Evolutionary conservation across 495 filamentous ascomycete species (phyloP).

Genomic region (Podospora pseudoanserina): DNA sequence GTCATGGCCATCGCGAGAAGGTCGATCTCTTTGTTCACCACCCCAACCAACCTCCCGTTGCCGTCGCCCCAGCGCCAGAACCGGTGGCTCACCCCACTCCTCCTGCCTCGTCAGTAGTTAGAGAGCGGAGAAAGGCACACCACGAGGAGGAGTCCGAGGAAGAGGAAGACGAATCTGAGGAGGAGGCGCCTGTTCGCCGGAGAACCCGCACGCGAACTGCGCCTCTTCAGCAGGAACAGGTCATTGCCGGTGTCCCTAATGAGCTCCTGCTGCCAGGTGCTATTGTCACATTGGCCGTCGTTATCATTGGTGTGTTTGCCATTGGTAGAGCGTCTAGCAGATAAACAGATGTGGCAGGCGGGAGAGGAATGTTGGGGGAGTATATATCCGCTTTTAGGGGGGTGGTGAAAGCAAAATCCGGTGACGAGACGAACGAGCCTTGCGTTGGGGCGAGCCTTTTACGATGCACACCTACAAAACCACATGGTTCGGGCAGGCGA

Average conservation of each 20-base stretch:
- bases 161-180: constrained; percentile 57
- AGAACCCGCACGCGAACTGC: constrained; percentile 29
- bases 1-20: constrained; percentile 75
- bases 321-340: constrained; percentile 70
- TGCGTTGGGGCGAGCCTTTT: constrained; percentile 1
- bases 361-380: neutral
- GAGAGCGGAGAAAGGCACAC: constrained; percentile 57
- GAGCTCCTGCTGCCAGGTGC: constrained; percentile 91
- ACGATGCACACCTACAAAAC: neutral
- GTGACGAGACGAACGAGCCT: neutral
- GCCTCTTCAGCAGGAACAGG: constrained; percentile 61
- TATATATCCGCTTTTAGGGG: neutral
- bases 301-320: constrained; percentile 91
- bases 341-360: constrained; percentile 34
- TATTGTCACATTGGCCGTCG: constrained; percentile 88
- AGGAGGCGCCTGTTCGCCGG: constrained; percentile 45
- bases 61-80: constrained; percentile 60
- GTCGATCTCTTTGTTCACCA: constrained; percentile 97
- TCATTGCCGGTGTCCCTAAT: constrained; percentile 90
- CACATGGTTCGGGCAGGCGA: neutral
- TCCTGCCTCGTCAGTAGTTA: constrained; percentile 50
- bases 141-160: constrained; percentile 56
- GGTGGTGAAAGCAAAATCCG: neutral
- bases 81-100: constrained; percentile 46
- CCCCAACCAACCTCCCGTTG: constrained; percentile 76